Evolutionary conservation across 257 asterid genomes (phyloP).

Genomic region (Lavandula angustifolia): DNA sequence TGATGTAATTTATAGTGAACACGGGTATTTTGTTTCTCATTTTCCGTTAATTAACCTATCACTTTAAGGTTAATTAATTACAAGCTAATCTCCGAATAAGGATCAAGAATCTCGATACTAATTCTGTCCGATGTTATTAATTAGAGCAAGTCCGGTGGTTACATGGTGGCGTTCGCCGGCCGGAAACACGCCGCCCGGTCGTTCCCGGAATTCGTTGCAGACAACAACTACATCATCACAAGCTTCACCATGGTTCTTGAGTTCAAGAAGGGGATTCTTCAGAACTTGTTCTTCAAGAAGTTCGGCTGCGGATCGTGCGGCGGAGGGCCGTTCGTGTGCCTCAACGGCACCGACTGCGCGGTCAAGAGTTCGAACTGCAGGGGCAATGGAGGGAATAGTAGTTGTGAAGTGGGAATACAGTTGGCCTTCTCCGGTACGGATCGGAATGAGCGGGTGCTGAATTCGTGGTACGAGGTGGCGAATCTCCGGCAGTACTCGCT

Average conservation of each 20-base stretch:
- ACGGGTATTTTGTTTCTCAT: too few species aligned
- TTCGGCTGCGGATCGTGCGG: slow-evolving; percentile 71
- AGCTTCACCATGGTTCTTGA: slow-evolving; percentile 96
- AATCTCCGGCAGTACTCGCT: slow-evolving; percentile 81
- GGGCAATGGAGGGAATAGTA: slow-evolving; percentile 57
- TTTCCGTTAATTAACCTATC: too few species aligned
- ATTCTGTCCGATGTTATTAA: slow-evolving; percentile 23
- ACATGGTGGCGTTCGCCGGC: slow-evolving; percentile 96
- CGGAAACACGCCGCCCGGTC: slow-evolving; percentile 84
- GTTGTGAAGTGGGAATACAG: slow-evolving; percentile 70
- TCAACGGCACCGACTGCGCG: slow-evolving; percentile 83
- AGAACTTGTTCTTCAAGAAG: slow-evolving; percentile 81
- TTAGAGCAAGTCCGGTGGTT: slow-evolving; percentile 63
- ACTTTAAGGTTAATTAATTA: too few species aligned
- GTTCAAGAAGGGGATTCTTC: slow-evolving; percentile 75
- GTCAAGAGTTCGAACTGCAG: slow-evolving; percentile 55
- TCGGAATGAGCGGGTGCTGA: slow-evolving; percentile 63
- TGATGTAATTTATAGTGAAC: too few species aligned
- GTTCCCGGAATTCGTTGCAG: slow-evolving; percentile 69
- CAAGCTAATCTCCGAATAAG: too few species aligned
- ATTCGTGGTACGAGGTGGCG: slow-evolving; percentile 88
- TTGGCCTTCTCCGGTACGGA: slow-evolving; percentile 86
- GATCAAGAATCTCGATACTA: too few species aligned
- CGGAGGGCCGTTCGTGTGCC: slow-evolving; percentile 59
- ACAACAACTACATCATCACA: slow-evolving; percentile 52